Base-by-base conservation (phyloP, 345 rosid species). In the Populus simonii region DNA sequence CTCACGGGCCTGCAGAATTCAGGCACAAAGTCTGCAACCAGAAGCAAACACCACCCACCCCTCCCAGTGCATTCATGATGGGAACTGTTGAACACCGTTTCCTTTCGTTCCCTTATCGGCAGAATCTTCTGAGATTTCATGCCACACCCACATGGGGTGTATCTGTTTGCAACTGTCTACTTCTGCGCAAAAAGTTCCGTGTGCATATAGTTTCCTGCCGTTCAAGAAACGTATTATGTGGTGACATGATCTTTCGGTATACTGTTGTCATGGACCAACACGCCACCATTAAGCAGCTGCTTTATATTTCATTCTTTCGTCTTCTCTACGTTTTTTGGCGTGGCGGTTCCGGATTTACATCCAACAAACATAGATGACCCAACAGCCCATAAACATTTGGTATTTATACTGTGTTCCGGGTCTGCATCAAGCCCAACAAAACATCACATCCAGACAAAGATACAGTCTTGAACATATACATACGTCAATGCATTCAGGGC, bases 11-110 rank as follows among this genome's bases (percentile, higher is more conserved):
- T 63, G 88, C 92, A 81, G 84, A 82, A 81, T 81, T 85, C 84
- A 81, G 86, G 89, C 88, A 81, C 73, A 74, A 83, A 80, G 75
- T 75, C 82, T 79, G 88, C 84, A 81, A 81, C 82, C 80, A 84
- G 80, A 82, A 85, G 31, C 13, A 12, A 25, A 66, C 75, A 47
- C 75, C 35, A 41, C 55, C 70, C 75, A 66, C 36, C 79, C 74
- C 78, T 38, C 61, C 77, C 62, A 61, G 57, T 67, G 62, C 80
- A 41, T 68, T 49, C 70, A 18, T 53, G 62, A 53, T 11, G 55
- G 41, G 8, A 73, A 68, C 68, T 53, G 70, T 41, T 67, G 38
- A 38, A 31, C 17, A 61, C 20, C 67, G 55, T n/a, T 39, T 10
- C 23, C n/a, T 35, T 36, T 66, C 43, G 41, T 71, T 71, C 25